Evolutionary conservation across 352 stramenopile species (phyloP), one percentile per base, ranked within the genome.

Genomic region (Phytophthora pseudosyringae): DNA sequence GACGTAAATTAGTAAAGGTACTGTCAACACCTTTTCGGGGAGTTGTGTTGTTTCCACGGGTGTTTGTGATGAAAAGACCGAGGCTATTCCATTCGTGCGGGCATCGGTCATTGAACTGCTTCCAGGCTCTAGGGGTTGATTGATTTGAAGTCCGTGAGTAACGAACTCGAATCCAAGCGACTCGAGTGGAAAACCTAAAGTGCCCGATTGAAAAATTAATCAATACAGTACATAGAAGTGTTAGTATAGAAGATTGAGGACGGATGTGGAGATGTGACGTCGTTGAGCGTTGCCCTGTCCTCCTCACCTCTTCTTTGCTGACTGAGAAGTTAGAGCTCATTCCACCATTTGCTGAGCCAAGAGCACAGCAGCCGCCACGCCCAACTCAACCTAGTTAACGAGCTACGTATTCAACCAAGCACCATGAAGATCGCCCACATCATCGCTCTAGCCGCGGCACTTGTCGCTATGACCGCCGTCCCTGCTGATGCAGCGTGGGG

Each of bases 351-450:
- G 28, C 52, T 44, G 35, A 56, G 39, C 35, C 49, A 55, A 38
- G 9, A 16, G 21, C 45, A 40, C n/a, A 45, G 21, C 21, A 21
- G 21, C n/a, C 21, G 21, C n/a, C n/a, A n/a, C 21, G 21, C 4
- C 38, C 5, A 18, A 56, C 31, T 15, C 18, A 25, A 43, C 36
- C 33, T 54, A 51, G 28, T 28, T 3, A 21, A 18, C 13, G n/a
- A 21, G 26, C 26, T 41, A 63, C 25, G 15, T 51, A 40, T 41
- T 28, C 39, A 32, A 49, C 35, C 53, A 47, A 56, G 21, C 48
- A 47, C 33, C 44, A 77, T 77, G 69, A 71, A 77, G 50, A 61
- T 77, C 35, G 11, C 45, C n/a, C 54, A 59, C 36, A 43, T 73
- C 55, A 44, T 77, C 47, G 59, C 69, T 21, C 50, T 77, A 39